Conservation (phyloP, 1,139 yeast genomes). For the Hyphopichia burtonii region DNA sequence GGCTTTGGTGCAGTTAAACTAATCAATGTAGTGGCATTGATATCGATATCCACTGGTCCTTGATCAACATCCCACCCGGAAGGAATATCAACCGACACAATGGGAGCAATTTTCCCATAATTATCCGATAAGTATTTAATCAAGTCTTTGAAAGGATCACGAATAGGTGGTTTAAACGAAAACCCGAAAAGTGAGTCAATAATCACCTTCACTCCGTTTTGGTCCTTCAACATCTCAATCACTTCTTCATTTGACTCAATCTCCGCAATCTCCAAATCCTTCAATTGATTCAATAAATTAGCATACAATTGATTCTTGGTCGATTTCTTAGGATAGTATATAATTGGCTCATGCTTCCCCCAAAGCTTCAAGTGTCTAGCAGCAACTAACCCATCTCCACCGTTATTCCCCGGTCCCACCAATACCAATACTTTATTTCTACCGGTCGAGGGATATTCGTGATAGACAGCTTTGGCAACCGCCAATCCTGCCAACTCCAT, state of each 20-base stretch:
- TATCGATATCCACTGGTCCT: slow-evolving; percentile 60
- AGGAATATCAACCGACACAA: slow-evolving; percentile 87
- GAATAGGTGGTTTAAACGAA: slow-evolving; percentile 84
- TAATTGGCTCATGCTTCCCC: slow-evolving; percentile 67
- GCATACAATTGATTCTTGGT: slow-evolving; percentile 41
- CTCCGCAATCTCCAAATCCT: slow-evolving; percentile 52
- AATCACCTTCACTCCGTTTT: slow-evolving; percentile 31
- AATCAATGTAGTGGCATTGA: slow-evolving; percentile 65
- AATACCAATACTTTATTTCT: slow-evolving; percentile 55
- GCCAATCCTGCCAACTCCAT: slow-evolving; percentile 97
- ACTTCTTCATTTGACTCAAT: slow-evolving; percentile 36
- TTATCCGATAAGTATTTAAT: slow-evolving; percentile 45
- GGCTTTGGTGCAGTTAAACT: slow-evolving; percentile 95
- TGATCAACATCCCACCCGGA: slow-evolving; percentile 95
- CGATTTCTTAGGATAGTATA: slow-evolving; percentile 66
- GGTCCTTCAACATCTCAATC: slow-evolving; percentile 20
- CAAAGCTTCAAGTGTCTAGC: slow-evolving; percentile 84
- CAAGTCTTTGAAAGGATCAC: slow-evolving; percentile 72
- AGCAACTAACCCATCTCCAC: slow-evolving; percentile 95
- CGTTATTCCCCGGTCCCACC: slow-evolving; percentile 96
- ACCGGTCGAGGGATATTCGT: slow-evolving; percentile 54
- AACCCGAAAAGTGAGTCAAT: slow-evolving; percentile 91
- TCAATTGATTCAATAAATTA: slow-evolving; percentile 56
- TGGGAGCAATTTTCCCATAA: slow-evolving; percentile 43
- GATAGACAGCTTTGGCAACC: slow-evolving; percentile 83